phyloP scores from a whole-genome alignment of 176 grass and related monocot genomes.

The Avena insularis region DNA sequence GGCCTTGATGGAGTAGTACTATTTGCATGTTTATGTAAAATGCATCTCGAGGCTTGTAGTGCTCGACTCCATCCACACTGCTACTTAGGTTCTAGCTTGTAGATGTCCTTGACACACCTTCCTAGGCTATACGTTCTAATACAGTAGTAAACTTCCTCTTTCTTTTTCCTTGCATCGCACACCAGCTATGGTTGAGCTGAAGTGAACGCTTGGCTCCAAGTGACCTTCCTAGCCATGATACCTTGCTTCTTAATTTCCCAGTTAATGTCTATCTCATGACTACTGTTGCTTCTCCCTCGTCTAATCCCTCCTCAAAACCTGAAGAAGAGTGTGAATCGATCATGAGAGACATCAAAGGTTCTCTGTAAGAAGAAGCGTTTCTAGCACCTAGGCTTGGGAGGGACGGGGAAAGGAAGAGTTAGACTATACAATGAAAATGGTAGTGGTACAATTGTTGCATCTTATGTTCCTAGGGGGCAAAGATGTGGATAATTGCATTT shows the following conservation, averaged over 20 bases:
- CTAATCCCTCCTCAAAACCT: too few relatives aligned
- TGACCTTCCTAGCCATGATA: neutral
- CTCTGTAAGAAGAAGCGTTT: too few relatives aligned
- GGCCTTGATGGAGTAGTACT: neutral
- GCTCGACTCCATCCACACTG: neutral
- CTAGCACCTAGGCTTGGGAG: too few relatives aligned
- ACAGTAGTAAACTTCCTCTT: neutral
- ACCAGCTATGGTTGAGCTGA: neutral
- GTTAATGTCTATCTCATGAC: neutral
- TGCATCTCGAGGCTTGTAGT: too few relatives aligned
- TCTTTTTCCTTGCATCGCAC: neutral
- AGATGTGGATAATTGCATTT: too few relatives aligned
- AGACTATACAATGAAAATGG: too few relatives aligned
- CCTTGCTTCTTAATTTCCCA: neutral
- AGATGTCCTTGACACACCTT: neutral
- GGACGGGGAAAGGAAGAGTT: too few relatives aligned
- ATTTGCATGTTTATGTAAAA: neutral
- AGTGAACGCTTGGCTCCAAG: neutral
- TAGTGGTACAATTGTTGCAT: too few relatives aligned
- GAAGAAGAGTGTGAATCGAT: too few relatives aligned
- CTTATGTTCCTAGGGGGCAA: too few relatives aligned
- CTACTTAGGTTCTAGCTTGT: neutral
- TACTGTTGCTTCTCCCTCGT: too few relatives aligned
- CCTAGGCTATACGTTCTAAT: neutral
- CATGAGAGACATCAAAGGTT: too few relatives aligned